Percentiles rank a stretch among this genome's conserved stretches.
phyloP scores from a whole-genome alignment of 2,329 filamentous ascomycete genomes.

The Botryotinia convoluta region DNA sequence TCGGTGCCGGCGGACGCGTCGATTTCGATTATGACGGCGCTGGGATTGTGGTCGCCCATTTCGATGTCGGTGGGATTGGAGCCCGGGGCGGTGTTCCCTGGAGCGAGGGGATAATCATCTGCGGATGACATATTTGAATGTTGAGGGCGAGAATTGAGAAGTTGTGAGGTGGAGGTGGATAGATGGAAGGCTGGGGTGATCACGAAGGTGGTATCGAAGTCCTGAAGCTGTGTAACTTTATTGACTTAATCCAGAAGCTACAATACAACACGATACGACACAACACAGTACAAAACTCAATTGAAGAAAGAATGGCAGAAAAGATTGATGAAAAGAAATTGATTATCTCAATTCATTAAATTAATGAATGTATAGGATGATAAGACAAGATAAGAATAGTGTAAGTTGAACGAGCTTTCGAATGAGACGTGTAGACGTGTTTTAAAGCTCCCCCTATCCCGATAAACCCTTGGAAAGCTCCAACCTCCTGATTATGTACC shows the following conservation, averaged over 20 bases:
- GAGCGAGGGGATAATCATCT: slow-evolving; percentile 29
- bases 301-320: background rate
- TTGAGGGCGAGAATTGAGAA: background rate
- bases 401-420: background rate
- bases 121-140: background rate
- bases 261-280: background rate
- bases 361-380: background rate
- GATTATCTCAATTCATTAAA: background rate
- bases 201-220: background rate
- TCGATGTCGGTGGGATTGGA: slow-evolving; percentile 31
- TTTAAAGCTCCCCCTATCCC: background rate
- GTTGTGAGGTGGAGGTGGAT: background rate
- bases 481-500: background rate
- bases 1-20: slow-evolving; percentile 16
- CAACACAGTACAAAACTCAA: background rate
- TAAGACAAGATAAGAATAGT: background rate
- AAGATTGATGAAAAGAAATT: background rate
- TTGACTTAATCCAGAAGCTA: background rate
- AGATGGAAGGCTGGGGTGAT: background rate
- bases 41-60: slow-evolving; percentile 28
- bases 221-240: background rate
- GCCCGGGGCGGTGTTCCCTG: slow-evolving; percentile 24
- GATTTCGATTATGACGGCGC: slow-evolving; percentile 33
- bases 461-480: background rate
- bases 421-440: background rate